Evolutionary conservation across 768 basidiomycete genomes (phyloP), one percentile per base, ranked within the genome.

Genomic region (Podaxis carcinomalis): DNA sequence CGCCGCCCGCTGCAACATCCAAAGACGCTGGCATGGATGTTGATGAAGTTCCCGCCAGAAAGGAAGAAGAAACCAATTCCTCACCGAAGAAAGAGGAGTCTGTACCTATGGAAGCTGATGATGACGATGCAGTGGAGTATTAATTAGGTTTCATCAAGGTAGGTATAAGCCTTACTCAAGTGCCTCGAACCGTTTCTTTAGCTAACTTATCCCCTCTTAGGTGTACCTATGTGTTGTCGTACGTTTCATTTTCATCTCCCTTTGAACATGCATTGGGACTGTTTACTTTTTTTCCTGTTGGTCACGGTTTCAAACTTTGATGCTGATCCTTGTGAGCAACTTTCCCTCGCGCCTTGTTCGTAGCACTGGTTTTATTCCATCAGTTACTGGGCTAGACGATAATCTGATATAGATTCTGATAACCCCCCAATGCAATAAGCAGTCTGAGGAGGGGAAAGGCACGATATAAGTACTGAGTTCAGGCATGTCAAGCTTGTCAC

Each of bases 121-220:
- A 89, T 64, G 90, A 91, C 64, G 90, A 91, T 69, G 90, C 88
- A 10, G 88, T 92, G 49, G 90, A 92, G 75, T 92, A 91, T 75
- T 90, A 80, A 73, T 68, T 66, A 66, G 59, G 50, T 50, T 64
- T 59, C 51, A 59, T 47, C 57, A 61, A 64, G 55, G 66, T 64
- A 23, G 10, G 62, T 23, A n/a, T 14, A 1, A 36, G 4, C 27
- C n/a, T 50, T 49, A 9, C 42, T 7, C 6, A 42, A n/a, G 7
- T 44, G 42, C 42, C 7, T 37, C 25, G 3, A 35, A 16, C 25
- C 51, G 1, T 6, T 13, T 19, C 36, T 16, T 21, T 36, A 4
- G 40, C 13, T 23, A 36, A 51, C 13, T 56, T 10, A 51, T 28
- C 13, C 35, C 25, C 32, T 32, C 16, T 32, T n/a, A 62, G 57